These are phyloP conservation scores for Sclerotinia spermophila DNA, from an alignment of 2,329 filamentous ascomycete genomes.

Conservation along the genomic window DNA sequence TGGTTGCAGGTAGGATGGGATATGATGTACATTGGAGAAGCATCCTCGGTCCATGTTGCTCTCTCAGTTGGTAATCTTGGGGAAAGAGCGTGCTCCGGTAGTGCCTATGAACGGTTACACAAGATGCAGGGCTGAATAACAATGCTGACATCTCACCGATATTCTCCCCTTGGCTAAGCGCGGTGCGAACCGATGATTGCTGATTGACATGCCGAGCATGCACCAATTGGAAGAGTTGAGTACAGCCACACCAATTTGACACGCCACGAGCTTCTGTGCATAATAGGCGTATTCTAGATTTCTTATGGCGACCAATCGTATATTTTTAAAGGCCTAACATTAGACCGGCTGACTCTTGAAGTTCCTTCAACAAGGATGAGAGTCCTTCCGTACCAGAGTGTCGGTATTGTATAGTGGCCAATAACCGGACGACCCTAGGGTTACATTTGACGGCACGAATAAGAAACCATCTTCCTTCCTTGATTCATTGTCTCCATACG, in stretches of 20 bases:
- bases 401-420: not conserved
- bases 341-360: not conserved
- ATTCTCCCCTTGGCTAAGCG: not conserved
- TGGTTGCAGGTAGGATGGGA: not conserved
- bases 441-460: not conserved
- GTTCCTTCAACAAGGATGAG: not conserved
- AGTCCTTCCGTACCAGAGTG: not conserved
- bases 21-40: not conserved
- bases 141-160: not conserved
- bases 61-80: not conserved
- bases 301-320: not conserved
- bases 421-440: not conserved
- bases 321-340: not conserved
- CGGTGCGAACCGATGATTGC: constrained; percentile 5
- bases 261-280: not conserved
- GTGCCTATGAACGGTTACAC: not conserved
- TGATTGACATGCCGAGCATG: not conserved
- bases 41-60: not conserved
- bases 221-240: not conserved
- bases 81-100: not conserved
- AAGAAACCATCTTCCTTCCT: not conserved
- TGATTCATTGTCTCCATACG: not conserved
- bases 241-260: not conserved
- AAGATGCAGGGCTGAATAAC: not conserved
- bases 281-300: not conserved